These are phyloP conservation scores for Trichoderma lentiforme DNA, from an alignment of 2,329 filamentous ascomycete species.

Conservation along the genomic window DNA sequence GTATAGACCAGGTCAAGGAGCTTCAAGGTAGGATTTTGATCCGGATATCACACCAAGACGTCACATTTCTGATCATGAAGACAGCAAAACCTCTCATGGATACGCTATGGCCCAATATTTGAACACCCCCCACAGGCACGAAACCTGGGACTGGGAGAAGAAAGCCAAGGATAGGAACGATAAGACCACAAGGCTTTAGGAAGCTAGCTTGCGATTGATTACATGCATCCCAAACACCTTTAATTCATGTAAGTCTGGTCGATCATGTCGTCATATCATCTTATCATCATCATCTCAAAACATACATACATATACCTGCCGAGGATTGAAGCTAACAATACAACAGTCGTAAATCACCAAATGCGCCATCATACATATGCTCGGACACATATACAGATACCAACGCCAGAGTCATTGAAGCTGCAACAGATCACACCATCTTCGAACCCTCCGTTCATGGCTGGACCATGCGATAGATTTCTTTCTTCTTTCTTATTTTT, in stretches of 20 bases:
- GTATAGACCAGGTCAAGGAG: not conserved
- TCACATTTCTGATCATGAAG: not conserved
- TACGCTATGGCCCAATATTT: not conserved
- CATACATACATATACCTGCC: not conserved
- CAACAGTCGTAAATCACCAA: not conserved
- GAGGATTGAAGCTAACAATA: not conserved
- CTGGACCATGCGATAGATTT: not conserved
- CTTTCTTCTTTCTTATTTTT: too few relatives aligned
- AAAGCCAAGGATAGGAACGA: not conserved
- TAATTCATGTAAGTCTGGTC: not conserved
- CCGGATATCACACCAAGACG: not conserved
- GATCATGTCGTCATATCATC: not conserved
- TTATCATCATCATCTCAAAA: not conserved
- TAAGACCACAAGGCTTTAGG: not conserved
- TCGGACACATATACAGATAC: not conserved
- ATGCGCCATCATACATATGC: not conserved
- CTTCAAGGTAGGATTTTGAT: not conserved
- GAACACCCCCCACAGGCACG: not conserved
- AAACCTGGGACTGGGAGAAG: slow-evolving; percentile 7
- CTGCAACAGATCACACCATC: not conserved
- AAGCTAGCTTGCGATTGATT: too few relatives aligned
- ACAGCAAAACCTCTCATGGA: not conserved
- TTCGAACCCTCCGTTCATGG: not conserved
- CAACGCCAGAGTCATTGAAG: not conserved
- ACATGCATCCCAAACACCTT: not conserved